Evolutionary conservation across 345 rosid species (phyloP).

Genomic region (Anacardium occidentale): DNA sequence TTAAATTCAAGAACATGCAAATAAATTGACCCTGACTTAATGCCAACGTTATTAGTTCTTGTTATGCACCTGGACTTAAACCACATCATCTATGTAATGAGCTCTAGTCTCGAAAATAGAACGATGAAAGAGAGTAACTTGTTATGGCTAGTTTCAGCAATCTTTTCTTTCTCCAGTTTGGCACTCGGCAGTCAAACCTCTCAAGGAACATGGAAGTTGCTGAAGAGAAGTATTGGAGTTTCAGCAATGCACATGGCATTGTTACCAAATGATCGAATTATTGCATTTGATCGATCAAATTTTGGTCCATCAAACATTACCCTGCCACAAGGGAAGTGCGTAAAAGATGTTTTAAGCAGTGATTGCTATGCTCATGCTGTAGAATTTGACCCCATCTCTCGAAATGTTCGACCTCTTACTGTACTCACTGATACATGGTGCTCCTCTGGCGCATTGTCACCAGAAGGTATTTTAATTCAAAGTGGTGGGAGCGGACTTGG

Average conservation of each 20-base stretch:
- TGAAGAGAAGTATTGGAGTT: conserved; percentile 28
- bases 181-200: conserved; percentile 4
- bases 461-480: conserved; percentile 32
- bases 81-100: neutral
- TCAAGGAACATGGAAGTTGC: conserved; percentile 28
- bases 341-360: neutral
- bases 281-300: conserved; percentile 25
- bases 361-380: conserved; percentile 38
- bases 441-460: conserved; percentile 30
- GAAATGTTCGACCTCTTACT: conserved; percentile 27
- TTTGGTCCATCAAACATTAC: conserved; percentile 29
- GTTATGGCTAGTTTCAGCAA: conserved; percentile 12
- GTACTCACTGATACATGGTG: conserved; percentile 33
- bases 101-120: neutral
- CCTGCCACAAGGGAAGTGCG: conserved; percentile 24
- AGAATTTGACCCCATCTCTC: conserved; percentile 11
- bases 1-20: neutral
- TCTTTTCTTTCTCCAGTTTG: conserved; percentile 4
- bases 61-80: neutral
- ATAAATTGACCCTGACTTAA: no score
- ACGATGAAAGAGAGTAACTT: conserved; percentile 18
- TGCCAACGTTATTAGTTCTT: neutral
- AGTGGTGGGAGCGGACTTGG: conserved; percentile 34
- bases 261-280: conserved; percentile 28
- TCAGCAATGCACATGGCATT: conserved; percentile 35